Evolutionary conservation across 495 filamentous ascomycete species (phyloP).

Genomic region (Acidiella bohemica): DNA sequence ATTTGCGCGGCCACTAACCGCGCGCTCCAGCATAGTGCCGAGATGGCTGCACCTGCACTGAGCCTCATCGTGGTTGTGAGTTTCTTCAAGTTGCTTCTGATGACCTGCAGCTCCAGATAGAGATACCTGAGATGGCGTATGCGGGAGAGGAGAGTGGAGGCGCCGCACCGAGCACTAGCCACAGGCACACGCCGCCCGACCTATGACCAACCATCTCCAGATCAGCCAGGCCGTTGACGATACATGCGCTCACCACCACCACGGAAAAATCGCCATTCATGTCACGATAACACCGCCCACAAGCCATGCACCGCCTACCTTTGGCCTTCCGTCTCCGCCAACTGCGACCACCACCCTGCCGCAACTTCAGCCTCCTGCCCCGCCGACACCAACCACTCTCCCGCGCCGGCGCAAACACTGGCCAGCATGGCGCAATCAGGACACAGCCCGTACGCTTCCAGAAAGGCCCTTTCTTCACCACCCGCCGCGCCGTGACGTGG

Average conservation of each 20-base stretch:
- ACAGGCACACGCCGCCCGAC: no score
- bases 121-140: no score
- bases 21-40: conserved; percentile 7
- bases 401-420: no score
- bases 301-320: conserved; percentile 17
- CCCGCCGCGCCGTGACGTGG: conserved; percentile 2
- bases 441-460: conserved; percentile 25
- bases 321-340: conserved; percentile 15
- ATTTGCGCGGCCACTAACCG: conserved; percentile 15
- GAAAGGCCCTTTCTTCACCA: conserved; percentile 18
- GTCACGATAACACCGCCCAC: not conserved
- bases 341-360: not conserved
- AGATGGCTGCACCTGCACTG: not conserved
- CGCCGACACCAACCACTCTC: no score
- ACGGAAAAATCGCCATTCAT: no score
- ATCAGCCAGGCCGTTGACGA: not conserved
- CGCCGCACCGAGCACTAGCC: no score
- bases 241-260: not conserved
- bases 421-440: no score
- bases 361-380: conserved; percentile 3
- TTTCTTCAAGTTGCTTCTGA: no score
- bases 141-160: no score
- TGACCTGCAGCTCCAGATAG: conserved; percentile 2
- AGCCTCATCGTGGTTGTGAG: conserved; percentile 9
- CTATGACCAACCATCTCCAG: not conserved